Percentiles rank a stretch among this genome's conserved stretches.
Conservation (phyloP, 305 asterid species). For the Solanum chacoense region DNA sequence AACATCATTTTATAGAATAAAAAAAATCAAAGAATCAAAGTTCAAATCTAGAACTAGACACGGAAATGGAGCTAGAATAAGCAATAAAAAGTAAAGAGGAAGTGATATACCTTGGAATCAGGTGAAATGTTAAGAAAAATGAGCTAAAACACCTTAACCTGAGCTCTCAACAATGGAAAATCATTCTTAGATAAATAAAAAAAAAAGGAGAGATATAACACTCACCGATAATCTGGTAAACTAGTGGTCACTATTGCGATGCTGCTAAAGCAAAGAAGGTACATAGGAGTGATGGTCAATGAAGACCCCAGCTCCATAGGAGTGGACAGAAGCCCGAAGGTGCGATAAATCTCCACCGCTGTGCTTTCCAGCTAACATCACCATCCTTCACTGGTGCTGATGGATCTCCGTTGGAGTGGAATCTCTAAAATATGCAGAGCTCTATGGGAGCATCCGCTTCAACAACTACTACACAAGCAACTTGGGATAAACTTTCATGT, state of each 20-base stretch:
- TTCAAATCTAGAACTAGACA: background rate
- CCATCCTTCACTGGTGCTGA: background rate
- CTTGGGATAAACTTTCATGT: background rate
- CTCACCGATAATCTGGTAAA: background rate
- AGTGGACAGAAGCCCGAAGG: background rate
- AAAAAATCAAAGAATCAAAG: background rate
- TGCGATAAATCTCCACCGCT: background rate
- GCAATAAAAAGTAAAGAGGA: background rate
- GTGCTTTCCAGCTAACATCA: background rate
- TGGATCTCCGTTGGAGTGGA: background rate
- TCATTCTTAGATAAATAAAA: background rate
- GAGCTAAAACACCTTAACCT: background rate
- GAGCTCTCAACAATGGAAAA: background rate
- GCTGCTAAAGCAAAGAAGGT: background rate
- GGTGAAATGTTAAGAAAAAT: background rate
- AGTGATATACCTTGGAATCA: background rate
- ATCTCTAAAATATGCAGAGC: background rate
- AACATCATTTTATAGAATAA: background rate
- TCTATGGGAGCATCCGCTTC: background rate
- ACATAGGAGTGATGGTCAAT: background rate
- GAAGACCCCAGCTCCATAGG: background rate
- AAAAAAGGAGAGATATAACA: background rate
- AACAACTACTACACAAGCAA: background rate
- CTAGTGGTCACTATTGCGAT: background rate
- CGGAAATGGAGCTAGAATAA: background rate